Conservation (phyloP, 116 monocot genomes). For the Posidonia oceanica region DNA sequence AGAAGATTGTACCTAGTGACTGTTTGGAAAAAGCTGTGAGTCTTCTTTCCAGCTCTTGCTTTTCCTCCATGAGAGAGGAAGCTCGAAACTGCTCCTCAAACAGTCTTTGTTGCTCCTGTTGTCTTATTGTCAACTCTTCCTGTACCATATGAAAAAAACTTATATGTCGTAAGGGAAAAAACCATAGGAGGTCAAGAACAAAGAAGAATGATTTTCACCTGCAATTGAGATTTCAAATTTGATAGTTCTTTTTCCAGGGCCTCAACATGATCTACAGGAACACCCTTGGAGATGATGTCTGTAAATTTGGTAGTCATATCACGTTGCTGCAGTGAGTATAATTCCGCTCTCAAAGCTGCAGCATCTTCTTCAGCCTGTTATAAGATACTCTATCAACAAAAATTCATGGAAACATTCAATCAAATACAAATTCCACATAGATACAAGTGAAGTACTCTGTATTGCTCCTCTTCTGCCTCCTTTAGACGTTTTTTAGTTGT, state of each 20-base stretch:
- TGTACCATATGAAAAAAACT: conserved; percentile 12
- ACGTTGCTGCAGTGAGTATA: conserved; percentile 76
- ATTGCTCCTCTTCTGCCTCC: conserved; percentile 99
- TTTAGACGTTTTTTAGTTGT: conserved; percentile 66
- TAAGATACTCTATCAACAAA: conserved; percentile 12
- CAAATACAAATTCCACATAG: neutral
- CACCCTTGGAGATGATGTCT: conserved; percentile 15
- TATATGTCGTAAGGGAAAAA: neutral
- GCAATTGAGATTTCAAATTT: conserved; percentile 52
- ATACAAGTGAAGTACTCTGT: conserved; percentile 37
- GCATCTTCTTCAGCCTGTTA: conserved; percentile 95
- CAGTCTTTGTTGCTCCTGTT: conserved; percentile 62
- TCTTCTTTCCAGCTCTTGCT: conserved; percentile 67
- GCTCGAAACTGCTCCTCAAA: conserved; percentile 38
- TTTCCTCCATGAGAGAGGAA: conserved; percentile 56
- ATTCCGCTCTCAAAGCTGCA: conserved; percentile 85
- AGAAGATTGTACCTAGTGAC: conserved; percentile 44
- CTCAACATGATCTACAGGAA: conserved; percentile 28
- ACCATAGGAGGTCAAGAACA: too few relatives aligned
- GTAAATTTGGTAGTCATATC: conserved; percentile 29
- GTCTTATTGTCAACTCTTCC: conserved; percentile 54
- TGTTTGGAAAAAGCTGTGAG: conserved; percentile 43
- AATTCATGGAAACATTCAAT: neutral
- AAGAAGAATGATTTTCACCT: conserved; percentile 17
- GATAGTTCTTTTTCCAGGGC: conserved; percentile 64